Evolutionary conservation across 495 filamentous ascomycete genomes (phyloP).

Genomic region (Penicillium bialowiezense): DNA sequence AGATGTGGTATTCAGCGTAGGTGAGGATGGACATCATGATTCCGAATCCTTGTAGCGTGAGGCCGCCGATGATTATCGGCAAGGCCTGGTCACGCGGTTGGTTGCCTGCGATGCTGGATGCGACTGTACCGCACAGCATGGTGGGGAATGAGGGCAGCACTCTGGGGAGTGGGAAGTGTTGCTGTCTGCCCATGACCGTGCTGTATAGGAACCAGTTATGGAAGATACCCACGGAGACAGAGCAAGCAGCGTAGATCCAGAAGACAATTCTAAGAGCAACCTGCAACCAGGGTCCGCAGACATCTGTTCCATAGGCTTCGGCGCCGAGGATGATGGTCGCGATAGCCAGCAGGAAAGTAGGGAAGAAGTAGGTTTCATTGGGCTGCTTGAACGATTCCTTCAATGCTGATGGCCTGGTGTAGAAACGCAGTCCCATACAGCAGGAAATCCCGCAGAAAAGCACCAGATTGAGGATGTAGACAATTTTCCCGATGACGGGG

Average conservation of each 20-base stretch:
- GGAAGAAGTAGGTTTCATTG: conserved; percentile 51
- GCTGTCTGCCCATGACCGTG: conserved; percentile 1
- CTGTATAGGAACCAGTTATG: conserved; percentile 15
- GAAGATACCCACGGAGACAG: conserved; percentile 10
- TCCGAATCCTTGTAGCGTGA: conserved; percentile 29
- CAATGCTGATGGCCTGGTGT: conserved; percentile 26
- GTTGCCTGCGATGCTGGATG: conserved; percentile 13
- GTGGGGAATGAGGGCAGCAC: conserved; percentile 21
- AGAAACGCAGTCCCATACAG: conserved; percentile 39
- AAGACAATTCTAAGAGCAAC: conserved; percentile 21
- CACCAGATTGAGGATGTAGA: conserved; percentile 57
- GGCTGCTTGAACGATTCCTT: conserved; percentile 50
- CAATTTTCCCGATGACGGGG: conserved; percentile 48
- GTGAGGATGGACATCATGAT: conserved; percentile 27
- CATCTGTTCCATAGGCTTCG: conserved; percentile 9
- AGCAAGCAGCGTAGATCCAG: conserved; percentile 31
- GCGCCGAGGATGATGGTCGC: conserved; percentile 21
- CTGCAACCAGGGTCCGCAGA: conserved; percentile 17
- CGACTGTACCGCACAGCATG: conserved; percentile 32
- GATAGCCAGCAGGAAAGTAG: conserved; percentile 9
- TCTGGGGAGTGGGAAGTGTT: conserved; percentile 11
- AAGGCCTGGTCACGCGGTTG: conserved; percentile 18
- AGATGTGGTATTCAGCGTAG: conserved; percentile 37
- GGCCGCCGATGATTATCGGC: conserved; percentile 27
- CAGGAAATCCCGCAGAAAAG: conserved; percentile 45